Conservation (phyloP, 2,329 filamentous ascomycete species). For the Microsporum canis region DNA sequence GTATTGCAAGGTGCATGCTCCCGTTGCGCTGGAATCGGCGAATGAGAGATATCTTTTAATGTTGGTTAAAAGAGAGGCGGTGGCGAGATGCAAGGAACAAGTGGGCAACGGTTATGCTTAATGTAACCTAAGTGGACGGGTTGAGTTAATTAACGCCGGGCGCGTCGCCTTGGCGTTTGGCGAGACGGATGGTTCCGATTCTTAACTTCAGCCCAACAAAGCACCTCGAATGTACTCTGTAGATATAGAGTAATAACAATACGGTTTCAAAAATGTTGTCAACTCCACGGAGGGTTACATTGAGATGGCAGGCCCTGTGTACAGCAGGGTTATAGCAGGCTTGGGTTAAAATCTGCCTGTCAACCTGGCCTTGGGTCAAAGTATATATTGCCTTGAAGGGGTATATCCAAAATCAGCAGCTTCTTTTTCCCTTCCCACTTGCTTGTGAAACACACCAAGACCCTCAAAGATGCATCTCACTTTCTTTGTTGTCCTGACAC, state of each 20-base stretch:
- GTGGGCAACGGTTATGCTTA: too few relatives aligned
- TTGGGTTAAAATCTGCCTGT: neutral
- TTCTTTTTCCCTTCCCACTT: neutral
- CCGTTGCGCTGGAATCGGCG: neutral
- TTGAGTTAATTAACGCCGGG: neutral
- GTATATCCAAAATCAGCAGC: neutral
- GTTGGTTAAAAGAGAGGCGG: neutral
- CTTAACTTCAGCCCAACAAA: too few relatives aligned
- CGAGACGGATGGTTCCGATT: too few relatives aligned
- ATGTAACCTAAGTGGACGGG: neutral
- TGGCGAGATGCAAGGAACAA: neutral
- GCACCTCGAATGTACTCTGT: too few relatives aligned
- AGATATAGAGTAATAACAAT: too few relatives aligned
- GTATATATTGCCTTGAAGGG: neutral
- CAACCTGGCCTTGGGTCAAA: neutral
- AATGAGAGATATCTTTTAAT: neutral
- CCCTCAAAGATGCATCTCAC: neutral
- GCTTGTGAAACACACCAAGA: neutral
- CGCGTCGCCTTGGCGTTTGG: neutral
- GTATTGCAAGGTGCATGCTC: too few relatives aligned
- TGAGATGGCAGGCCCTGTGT: neutral
- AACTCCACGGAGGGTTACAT: neutral
- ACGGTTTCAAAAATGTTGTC: too few relatives aligned
- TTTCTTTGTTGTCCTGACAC: neutral
- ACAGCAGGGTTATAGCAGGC: neutral